Conservation (phyloP, 2,329 filamentous ascomycete species). For the Xylariaceae sp. region DNA sequence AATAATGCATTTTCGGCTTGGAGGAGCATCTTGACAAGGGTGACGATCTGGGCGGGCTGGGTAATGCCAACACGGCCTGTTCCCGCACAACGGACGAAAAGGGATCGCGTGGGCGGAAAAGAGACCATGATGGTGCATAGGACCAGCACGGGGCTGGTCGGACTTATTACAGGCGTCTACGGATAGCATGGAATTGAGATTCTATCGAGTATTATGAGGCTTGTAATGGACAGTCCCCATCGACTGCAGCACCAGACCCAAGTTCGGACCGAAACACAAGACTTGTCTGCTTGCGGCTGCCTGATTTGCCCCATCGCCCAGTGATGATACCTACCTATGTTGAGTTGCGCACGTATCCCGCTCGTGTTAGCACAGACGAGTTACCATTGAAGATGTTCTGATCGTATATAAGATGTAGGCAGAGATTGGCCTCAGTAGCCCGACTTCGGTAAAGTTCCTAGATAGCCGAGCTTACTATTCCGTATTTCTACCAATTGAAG, state of each 20-base stretch:
- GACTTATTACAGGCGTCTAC: constrained; percentile 51
- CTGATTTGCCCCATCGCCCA: neutral
- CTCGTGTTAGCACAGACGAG: neutral
- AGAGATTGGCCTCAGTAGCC: too few species aligned
- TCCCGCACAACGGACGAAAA: constrained; percentile 19
- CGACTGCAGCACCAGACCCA: constrained; percentile 26
- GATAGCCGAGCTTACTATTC: too few species aligned
- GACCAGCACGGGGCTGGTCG: constrained; percentile 32
- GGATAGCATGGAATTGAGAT: constrained; percentile 50
- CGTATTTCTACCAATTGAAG: too few species aligned
- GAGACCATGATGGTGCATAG: constrained; percentile 26
- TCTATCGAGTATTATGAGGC: constrained; percentile 32
- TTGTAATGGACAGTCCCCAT: constrained; percentile 33
- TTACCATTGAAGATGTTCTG: neutral
- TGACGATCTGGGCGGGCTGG: constrained; percentile 15
- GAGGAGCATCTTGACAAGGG: constrained; percentile 14
- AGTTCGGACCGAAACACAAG: constrained; percentile 14
- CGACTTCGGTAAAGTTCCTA: too few species aligned
- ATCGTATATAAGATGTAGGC: too few species aligned
- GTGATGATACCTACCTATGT: neutral
- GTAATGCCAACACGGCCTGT: constrained; percentile 19
- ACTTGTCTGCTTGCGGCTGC: constrained; percentile 2
- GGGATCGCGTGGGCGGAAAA: constrained; percentile 20
- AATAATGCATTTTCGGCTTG: constrained; percentile 7
- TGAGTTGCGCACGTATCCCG: neutral